Conservation (phyloP, 208 protist genomes). For the Leptomonas pyrrhocoris region DNA sequence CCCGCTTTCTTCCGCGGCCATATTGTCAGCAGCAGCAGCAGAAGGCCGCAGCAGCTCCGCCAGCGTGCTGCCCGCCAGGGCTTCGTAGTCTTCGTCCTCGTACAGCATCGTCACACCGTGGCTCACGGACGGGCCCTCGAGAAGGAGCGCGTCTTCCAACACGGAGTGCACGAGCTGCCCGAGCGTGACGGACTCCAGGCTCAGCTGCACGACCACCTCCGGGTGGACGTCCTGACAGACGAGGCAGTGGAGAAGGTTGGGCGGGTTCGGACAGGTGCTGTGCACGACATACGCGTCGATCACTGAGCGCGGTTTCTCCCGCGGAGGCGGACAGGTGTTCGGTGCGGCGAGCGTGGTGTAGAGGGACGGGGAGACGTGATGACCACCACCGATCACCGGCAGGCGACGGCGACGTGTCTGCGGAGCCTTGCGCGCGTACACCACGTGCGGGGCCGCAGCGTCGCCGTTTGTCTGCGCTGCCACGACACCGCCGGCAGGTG, state of each 20-base stretch:
- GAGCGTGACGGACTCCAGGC: slow-evolving; percentile 44
- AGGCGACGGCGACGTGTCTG: slow-evolving; percentile 60
- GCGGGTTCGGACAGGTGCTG: slow-evolving; percentile 44
- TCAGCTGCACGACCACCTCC: slow-evolving; percentile 41
- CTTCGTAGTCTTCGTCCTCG: slow-evolving; percentile 82
- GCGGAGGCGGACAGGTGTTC: background rate
- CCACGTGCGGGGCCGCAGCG: slow-evolving; percentile 25
- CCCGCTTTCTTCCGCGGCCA: background rate
- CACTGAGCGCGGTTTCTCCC: slow-evolving; percentile 6
- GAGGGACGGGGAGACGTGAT: slow-evolving; percentile 6
- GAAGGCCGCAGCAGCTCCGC: slow-evolving; percentile 10
- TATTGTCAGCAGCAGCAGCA: background rate
- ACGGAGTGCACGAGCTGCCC: slow-evolving; percentile 44
- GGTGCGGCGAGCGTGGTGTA: slow-evolving; percentile 3
- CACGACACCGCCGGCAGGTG: no score
- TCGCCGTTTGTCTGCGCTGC: no score
- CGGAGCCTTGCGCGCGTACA: slow-evolving; percentile 73
- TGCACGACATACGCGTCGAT: slow-evolving; percentile 69
- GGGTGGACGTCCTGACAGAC: slow-evolving; percentile 66
- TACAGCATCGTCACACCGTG: slow-evolving; percentile 58
- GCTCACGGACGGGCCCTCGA: slow-evolving; percentile 58
- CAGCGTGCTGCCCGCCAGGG: slow-evolving; percentile 39
- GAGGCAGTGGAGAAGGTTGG: slow-evolving; percentile 42
- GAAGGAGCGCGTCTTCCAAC: slow-evolving; percentile 31
- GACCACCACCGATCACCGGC: background rate